These are phyloP conservation scores for Vickermania ingenoplastis DNA, from an alignment of 208 protist species.

Conservation along the genomic window DNA sequence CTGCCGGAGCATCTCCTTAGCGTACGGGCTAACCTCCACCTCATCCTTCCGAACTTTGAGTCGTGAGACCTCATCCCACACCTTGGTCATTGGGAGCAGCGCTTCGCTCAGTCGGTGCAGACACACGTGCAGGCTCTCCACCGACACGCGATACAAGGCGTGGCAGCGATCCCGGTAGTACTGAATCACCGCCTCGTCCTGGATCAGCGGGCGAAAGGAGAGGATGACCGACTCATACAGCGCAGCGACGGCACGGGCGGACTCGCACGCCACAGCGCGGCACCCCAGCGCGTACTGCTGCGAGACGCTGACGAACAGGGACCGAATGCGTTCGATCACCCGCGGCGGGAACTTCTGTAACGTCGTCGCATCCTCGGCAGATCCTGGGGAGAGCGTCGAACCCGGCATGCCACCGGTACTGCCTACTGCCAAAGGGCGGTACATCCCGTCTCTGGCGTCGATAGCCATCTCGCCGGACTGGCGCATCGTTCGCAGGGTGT, in stretches of 20 bases:
- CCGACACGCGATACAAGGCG: slow-evolving; percentile 29
- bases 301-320: slow-evolving; percentile 33
- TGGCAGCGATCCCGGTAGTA: slow-evolving; percentile 25
- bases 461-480: slow-evolving; percentile 27
- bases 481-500: slow-evolving; percentile 37
- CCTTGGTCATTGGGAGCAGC: slow-evolving; percentile 48
- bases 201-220: slow-evolving; percentile 47
- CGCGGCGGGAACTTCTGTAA: slow-evolving; percentile 44
- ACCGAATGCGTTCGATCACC: slow-evolving; percentile 46
- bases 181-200: slow-evolving; percentile 18
- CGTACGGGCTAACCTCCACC: slow-evolving; percentile 54
- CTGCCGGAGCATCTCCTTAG: slow-evolving; percentile 30
- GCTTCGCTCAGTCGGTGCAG: slow-evolving; percentile 71
- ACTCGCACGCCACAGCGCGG: slow-evolving; percentile 53
- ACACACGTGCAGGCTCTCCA: slow-evolving; percentile 69
- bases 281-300: slow-evolving; percentile 57
- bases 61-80: slow-evolving; percentile 47
- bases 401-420: slow-evolving; percentile 2
- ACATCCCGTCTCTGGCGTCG: slow-evolving; percentile 20
- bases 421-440: slow-evolving; percentile 5
- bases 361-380: neutral
- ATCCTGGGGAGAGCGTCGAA: neutral
- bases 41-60: slow-evolving; percentile 49
- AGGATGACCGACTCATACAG: slow-evolving; percentile 46
- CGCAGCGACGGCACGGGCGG: slow-evolving; percentile 43